Evolutionary conservation across 257 asterid genomes (phyloP).

Genomic region (Asclepias syriaca): DNA sequence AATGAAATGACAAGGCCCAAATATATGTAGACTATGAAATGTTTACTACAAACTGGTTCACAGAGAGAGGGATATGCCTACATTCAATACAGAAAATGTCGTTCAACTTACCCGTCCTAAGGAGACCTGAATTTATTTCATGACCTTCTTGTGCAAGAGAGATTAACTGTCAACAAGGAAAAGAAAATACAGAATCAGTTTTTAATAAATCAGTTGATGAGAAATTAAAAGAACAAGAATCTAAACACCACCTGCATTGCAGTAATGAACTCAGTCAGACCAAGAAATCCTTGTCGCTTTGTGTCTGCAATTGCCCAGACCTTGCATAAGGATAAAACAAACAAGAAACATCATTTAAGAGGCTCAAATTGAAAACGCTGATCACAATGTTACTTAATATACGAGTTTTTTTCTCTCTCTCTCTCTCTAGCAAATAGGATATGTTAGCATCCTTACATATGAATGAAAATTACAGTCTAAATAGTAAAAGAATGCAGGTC

Average conservation of each 20-base stretch:
- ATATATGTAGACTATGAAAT: neutral
- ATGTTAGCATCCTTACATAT: neutral
- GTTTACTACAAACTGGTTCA: neutral
- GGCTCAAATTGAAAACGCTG: neutral
- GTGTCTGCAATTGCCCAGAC: conserved; percentile 95
- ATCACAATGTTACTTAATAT: neutral
- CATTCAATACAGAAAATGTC: neutral
- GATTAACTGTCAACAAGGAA: conserved; percentile 43
- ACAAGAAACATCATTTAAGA: neutral
- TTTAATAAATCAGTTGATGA: neutral
- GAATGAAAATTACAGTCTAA: neutral
- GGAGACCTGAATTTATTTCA: conserved; percentile 46
- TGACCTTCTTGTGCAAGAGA: conserved; percentile 84
- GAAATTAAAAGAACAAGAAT: neutral
- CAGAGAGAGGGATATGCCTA: neutral
- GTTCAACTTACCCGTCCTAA: conserved; percentile 48
- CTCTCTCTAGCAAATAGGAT: neutral
- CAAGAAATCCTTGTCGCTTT: conserved; percentile 82
- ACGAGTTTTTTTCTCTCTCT: neutral
- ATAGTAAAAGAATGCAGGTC: neutral
- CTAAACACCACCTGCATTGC: conserved; percentile 75
- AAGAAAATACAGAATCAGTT: neutral
- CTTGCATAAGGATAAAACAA: conserved; percentile 33
- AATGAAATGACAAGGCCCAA: neutral
- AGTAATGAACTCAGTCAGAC: conserved; percentile 67